Evolutionary conservation across 805 yeast species (phyloP).

Genomic region (Kuraishia capsulata): DNA sequence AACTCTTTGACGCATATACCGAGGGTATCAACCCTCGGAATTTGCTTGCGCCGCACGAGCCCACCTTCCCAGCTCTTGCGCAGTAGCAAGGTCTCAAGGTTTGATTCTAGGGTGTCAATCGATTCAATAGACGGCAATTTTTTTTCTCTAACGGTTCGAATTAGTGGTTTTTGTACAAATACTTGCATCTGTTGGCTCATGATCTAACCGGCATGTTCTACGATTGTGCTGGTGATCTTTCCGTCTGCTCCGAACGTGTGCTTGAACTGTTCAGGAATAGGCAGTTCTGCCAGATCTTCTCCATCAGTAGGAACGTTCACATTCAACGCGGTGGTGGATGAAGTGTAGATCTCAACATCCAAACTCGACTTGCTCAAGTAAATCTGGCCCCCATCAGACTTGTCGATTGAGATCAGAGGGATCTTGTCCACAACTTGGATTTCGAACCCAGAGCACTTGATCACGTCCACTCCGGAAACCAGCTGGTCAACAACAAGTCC

Average conservation of each 20-base stretch:
- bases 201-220: constrained; percentile 68
- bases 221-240: constrained; percentile 58
- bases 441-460: constrained; percentile 74
- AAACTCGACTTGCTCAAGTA: constrained; percentile 70
- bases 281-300: constrained; percentile 68
- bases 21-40: no score
- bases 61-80: no score
- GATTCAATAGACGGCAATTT: no score
- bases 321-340: constrained; percentile 79
- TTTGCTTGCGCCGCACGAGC: no score
- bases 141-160: no score
- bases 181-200: no score
- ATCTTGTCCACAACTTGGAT: constrained; percentile 75
- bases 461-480: constrained; percentile 81
- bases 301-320: constrained; percentile 72
- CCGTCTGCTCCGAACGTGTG: constrained; percentile 56
- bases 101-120: no score
- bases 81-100: no score
- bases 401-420: constrained; percentile 82
- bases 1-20: no score
- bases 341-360: constrained; percentile 70
- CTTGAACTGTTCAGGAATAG: constrained; percentile 88
- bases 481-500: constrained; percentile 79
- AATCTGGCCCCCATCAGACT: constrained; percentile 76
- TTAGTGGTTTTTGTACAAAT: no score